Evolutionary conservation across 2,329 filamentous ascomycete species (phyloP), one percentile per base, ranked within the genome.

Genomic region (Colletotrichum cuscutae): DNA sequence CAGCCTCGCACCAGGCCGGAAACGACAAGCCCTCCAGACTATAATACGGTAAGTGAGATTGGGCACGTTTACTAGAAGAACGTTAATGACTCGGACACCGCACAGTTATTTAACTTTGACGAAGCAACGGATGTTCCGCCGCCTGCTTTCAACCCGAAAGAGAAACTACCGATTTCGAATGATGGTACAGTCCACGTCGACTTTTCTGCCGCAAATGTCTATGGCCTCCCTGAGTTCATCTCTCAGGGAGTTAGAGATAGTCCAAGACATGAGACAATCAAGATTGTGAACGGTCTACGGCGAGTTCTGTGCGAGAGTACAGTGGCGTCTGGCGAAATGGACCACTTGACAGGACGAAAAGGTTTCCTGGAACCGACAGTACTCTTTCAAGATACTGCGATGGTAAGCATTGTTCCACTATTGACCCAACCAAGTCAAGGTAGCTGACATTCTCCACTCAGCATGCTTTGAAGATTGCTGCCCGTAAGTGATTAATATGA

Each of bases 391-490:
- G 32, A 3, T 72, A 72, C 42, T 69, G 66, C 13, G 70, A 72
- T 24, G 66, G 70, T 70, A 12, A 35, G 65, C 13, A 12, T 5
- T 22, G 13, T 53, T 2, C 1, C 15, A 9, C 4, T 22, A 7
- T 8, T 19, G 37, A 19, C 9, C 8, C 8, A 5, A n/a, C 8
- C 22, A 8, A 15, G 11, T 19, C 28, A 13, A 13, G 2, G 52
- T 12, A 13, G 35, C 35, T 65, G 28, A 69, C 26, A 24, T 4
- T 1, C 12, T 11, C 24, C 24, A 1, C 5, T 15, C 2, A 72
- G 70, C 70, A 11, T 72, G 70, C 5, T 70, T 72, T 13, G 66
- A 70, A 28, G 65, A 72, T 12, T 60, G 54, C 2, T 72, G 65
- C 26, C 70, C 70, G 70, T 72, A 19, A 65, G 70, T 65, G 8